Percentiles rank a stretch among this genome's conserved stretches.
phyloP scores from a whole-genome alignment of 305 asterid genomes.

The Fraxinus platypoda region DNA sequence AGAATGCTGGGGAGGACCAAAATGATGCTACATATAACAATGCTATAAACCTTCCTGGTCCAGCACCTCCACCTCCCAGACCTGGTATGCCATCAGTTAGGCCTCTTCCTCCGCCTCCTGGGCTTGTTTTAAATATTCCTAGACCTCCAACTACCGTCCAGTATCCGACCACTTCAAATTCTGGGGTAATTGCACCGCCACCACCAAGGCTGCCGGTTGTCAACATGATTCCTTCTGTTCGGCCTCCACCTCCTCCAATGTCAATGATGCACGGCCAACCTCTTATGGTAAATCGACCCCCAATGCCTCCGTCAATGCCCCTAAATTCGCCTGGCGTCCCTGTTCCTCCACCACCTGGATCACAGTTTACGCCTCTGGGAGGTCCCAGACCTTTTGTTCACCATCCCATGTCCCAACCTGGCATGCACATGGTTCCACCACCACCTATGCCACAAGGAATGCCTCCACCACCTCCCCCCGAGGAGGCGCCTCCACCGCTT shows the following conservation, averaged over 20 bases:
- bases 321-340: slow-evolving; percentile 39
- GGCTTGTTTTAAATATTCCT: slow-evolving; percentile 74
- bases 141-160: slow-evolving; percentile 60
- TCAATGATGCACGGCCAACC: slow-evolving; percentile 65
- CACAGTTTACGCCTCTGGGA: slow-evolving; percentile 70
- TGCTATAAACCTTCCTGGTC: slow-evolving; percentile 64
- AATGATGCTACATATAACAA: slow-evolving; percentile 47
- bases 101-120: slow-evolving; percentile 89
- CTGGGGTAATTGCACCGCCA: slow-evolving; percentile 54
- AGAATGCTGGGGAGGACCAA: slow-evolving; percentile 58
- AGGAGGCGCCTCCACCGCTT: slow-evolving; percentile 93
- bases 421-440: slow-evolving; percentile 70
- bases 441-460: slow-evolving; percentile 83
- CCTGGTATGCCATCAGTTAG: slow-evolving; percentile 68
- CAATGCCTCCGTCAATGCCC: slow-evolving; percentile 55
- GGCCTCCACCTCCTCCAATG: slow-evolving; percentile 72
- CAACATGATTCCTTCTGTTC: slow-evolving; percentile 55
- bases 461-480: slow-evolving; percentile 94
- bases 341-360: slow-evolving; percentile 86
- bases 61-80: slow-evolving; percentile 81
- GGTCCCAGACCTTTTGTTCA: slow-evolving; percentile 55
- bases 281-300: slow-evolving; percentile 61
- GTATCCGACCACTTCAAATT: slow-evolving; percentile 42
- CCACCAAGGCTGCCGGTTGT: slow-evolving; percentile 64
- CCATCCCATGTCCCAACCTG: slow-evolving; percentile 61